Conservation (phyloP, 768 basidiomycete genomes). For the Trametes cubensis region DNA sequence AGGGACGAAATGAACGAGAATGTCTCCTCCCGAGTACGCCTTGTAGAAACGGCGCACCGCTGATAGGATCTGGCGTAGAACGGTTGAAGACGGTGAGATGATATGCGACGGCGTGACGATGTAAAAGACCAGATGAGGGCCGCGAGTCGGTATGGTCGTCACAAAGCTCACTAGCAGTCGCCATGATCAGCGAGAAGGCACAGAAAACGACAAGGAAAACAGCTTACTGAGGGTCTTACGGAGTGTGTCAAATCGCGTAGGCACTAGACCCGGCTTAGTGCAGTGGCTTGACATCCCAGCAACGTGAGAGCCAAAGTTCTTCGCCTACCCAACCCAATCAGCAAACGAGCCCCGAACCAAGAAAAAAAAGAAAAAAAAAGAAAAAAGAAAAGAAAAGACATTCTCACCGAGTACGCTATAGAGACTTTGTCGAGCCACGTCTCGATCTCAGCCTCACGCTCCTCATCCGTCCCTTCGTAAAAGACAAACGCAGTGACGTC, state of each 20-base stretch:
- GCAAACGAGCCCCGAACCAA: constrained; percentile 12
- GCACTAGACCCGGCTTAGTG: constrained; percentile 58
- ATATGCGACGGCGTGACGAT: constrained; percentile 62
- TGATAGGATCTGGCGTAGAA: constrained; percentile 70
- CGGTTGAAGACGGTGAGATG: constrained; percentile 64
- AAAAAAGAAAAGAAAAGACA: not conserved
- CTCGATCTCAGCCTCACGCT: constrained; percentile 51
- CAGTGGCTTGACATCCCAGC: constrained; percentile 53
- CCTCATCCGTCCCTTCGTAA: constrained; percentile 61
- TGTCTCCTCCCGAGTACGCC: constrained; percentile 47
- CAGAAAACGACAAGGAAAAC: not conserved
- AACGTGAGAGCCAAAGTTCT: constrained; percentile 59
- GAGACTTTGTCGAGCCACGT: constrained; percentile 61
- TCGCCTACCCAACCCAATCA: constrained; percentile 46
- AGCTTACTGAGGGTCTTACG: constrained; percentile 66
- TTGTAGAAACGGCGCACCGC: constrained; percentile 60
- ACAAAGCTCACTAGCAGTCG: constrained; percentile 24
- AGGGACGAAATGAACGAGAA: constrained; percentile 76
- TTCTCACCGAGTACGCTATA: constrained; percentile 58
- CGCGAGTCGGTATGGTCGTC: constrained; percentile 11
- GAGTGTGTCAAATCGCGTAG: constrained; percentile 69
- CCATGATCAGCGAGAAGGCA: constrained; percentile 14
- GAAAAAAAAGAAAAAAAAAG: no score
- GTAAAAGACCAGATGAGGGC: constrained; percentile 61
- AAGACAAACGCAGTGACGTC: constrained; percentile 69